Percentiles rank a stretch among this genome's conserved stretches.
phyloP scores from a whole-genome alignment of 257 asterid species.

The Nicotiana benthamiana region DNA sequence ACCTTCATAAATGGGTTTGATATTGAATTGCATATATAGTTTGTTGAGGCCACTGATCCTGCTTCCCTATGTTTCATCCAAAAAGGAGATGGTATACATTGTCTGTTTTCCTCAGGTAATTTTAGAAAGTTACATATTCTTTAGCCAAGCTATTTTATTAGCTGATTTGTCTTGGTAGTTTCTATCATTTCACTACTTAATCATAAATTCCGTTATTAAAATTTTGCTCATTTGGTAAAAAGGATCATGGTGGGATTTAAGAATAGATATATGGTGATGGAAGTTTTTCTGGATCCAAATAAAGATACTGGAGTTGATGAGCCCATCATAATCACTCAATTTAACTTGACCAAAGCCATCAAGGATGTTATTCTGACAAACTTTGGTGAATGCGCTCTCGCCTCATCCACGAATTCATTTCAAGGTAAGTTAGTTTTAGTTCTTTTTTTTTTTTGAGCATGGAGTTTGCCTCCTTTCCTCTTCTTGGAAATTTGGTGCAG shows the following conservation, averaged over 20 bases:
- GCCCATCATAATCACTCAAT: conserved; percentile 65
- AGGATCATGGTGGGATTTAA: conserved; percentile 75
- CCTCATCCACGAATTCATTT: conserved; percentile 58
- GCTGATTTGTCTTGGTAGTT: not conserved
- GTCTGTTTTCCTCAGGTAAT: not conserved
- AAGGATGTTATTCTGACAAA: conserved; percentile 62
- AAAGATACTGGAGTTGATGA: conserved; percentile 47
- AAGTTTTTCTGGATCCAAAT: conserved; percentile 73
- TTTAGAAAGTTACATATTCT: not conserved
- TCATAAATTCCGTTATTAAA: not conserved
- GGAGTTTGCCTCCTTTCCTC: not conserved
- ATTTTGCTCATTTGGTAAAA: conserved; percentile 18
- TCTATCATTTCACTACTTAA: not conserved
- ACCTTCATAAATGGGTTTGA: not conserved
- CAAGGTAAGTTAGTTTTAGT: conserved; percentile 39
- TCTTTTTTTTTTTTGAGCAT: not conserved
- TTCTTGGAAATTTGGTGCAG: not conserved
- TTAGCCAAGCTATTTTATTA: not conserved
- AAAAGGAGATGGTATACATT: not conserved
- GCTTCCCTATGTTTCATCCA: not conserved
- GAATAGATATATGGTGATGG: conserved; percentile 84
- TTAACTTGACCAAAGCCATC: conserved; percentile 53
- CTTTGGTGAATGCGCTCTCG: conserved; percentile 90
- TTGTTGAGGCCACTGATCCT: not conserved
- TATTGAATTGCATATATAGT: not conserved